Evolutionary conservation across 345 rosid species (phyloP).

Genomic region (Eutrema heterophyllum): DNA sequence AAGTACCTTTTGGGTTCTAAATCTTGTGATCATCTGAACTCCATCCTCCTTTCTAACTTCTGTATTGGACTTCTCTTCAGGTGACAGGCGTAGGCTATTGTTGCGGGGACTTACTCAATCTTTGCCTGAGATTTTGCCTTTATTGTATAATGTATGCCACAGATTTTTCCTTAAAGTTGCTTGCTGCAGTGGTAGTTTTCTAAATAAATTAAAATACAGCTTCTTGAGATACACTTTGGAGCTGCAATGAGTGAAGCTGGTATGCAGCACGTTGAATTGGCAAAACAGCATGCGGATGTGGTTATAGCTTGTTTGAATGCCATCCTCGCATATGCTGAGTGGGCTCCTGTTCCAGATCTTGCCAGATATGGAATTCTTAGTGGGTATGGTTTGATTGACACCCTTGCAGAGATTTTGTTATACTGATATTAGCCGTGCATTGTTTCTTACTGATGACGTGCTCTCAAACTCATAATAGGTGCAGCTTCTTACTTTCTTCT

Average conservation of each 20-base stretch:
- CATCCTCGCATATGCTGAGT: constrained; percentile 80
- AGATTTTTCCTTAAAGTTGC: background rate
- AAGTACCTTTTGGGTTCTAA: background rate
- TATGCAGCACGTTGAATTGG: constrained; percentile 60
- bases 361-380: constrained; percentile 76
- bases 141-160: constrained; percentile 60
- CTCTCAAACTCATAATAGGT: constrained; percentile 38
- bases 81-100: constrained; percentile 73
- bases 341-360: constrained; percentile 91
- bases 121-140: constrained; percentile 80
- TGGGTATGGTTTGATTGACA: constrained; percentile 46
- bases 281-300: constrained; percentile 86
- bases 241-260: constrained; percentile 64
- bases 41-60: background rate
- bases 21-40: background rate
- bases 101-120: constrained; percentile 77
- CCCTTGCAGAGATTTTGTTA: background rate
- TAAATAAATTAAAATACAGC: constrained; percentile 37
- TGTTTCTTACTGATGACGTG: constrained; percentile 1
- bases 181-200: constrained; percentile 16
- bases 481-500: constrained; percentile 73
- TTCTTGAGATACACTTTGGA: constrained; percentile 79
- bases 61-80: constrained; percentile 37
- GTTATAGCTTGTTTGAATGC: constrained; percentile 82
- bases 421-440: background rate